These are phyloP conservation scores for Hypomontagnella submonticulosa DNA, from an alignment of 495 filamentous ascomycete genomes.

Conservation along the genomic window DNA sequence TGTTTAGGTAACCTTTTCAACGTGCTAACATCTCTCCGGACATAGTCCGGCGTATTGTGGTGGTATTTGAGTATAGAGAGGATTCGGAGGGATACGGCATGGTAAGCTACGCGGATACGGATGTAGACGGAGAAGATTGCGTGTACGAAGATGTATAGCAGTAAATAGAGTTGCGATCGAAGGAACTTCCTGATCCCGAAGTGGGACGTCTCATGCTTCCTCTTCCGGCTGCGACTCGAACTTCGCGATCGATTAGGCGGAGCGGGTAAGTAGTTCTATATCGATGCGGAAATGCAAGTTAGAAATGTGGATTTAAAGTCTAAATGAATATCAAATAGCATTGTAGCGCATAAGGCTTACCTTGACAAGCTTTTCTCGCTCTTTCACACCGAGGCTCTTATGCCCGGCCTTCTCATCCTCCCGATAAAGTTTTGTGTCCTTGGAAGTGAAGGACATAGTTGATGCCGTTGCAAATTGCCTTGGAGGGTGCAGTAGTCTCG, in stretches of 20 bases:
- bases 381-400: constrained; percentile 67
- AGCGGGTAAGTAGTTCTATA: constrained; percentile 76
- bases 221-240: constrained; percentile 39
- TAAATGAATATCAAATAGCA: not conserved
- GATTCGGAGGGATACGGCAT: constrained; percentile 76
- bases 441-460: constrained; percentile 64
- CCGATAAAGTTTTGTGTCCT: constrained; percentile 69
- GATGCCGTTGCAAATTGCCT: constrained; percentile 5
- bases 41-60: constrained; percentile 90
- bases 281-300: constrained; percentile 31
- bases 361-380: constrained; percentile 76
- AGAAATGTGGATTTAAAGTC: constrained; percentile 15
- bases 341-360: constrained; percentile 40
- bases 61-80: constrained; percentile 89
- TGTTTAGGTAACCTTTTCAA: constrained; percentile 80
- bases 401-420: constrained; percentile 70
- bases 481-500: constrained; percentile 2
- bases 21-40: constrained; percentile 84
- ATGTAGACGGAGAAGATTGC: constrained; percentile 87
- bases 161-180: constrained; percentile 69
- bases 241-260: constrained; percentile 54
- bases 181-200: constrained; percentile 75
- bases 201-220: constrained; percentile 48
- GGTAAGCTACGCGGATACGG: constrained; percentile 80
- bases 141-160: constrained; percentile 80